Base-by-base conservation (phyloP, 139 green algal genomes). In the Picochlorum sp. region DNA sequence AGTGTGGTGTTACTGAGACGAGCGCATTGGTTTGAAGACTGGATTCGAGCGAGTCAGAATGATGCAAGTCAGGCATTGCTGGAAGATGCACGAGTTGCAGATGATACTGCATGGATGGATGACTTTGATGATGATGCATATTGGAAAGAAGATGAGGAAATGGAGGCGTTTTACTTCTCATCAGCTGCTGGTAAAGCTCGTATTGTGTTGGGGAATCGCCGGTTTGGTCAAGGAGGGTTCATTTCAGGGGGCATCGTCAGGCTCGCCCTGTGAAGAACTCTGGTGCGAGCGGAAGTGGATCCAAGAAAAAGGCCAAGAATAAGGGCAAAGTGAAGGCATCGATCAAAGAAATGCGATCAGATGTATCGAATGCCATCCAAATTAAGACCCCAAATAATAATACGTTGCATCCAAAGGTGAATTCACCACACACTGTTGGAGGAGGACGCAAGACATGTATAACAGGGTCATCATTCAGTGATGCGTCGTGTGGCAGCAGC, bases 131-230 rank as follows among this genome's bases (percentile, higher is more conserved):
- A 74, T 20, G 77, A 84, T 18, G 83, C 87, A 20, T 76, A 88
- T 54, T 49, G 66, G 57, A 76, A 84, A 20, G 73, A 85, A 30
- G 75, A 90, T 26, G 84, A 94, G 28, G 81, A 86, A 38, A 81
- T 89, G 26, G 84, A 92, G 72, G 58, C 65, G 7, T 92, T 81
- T 63, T 92, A 92, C 69, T 88, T 86, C 66, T 83, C 71, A 6
- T 73, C 71, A 8, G 84, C 84, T 2, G 82, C 85, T 32, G 82
- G 82, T 1, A 49, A 67, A 7, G 81, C 78, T 1, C 81, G 77
- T 16, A 80, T 90, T 50, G 71, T 80, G 49, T 58, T 95, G 16
- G 88, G 88, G 57, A 95, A 95, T 69, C 73, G 88, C 23, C 76
- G 88, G 14, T 88, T 81, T 65, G 88, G 88, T 9, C 79, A 88